Conservation (phyloP, 2,329 filamentous ascomycete genomes). For the Botrytis deweyae region DNA sequence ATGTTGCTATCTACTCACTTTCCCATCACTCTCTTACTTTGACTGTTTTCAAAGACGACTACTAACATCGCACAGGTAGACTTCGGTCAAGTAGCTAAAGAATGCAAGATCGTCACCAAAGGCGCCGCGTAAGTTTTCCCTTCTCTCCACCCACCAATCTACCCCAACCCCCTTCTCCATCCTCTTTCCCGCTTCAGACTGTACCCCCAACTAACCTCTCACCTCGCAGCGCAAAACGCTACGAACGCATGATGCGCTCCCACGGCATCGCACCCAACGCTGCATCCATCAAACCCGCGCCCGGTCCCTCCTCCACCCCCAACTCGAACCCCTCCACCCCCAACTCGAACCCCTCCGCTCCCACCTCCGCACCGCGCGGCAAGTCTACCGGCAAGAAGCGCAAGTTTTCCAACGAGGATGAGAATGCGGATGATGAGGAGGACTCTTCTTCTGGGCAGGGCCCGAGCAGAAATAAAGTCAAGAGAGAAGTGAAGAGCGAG, state of each 20-base stretch:
- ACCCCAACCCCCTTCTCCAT: background rate
- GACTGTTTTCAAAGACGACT: background rate
- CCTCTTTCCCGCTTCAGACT: background rate
- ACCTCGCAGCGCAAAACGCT: constrained; percentile 61
- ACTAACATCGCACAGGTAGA: constrained; percentile 52
- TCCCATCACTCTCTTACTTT: too few species aligned
- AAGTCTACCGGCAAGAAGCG: constrained; percentile 29
- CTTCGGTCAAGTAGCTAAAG: constrained; percentile 62
- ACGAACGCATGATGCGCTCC: constrained; percentile 63
- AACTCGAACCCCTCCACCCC: constrained; percentile 3
- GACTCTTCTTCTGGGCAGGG: constrained; percentile 1
- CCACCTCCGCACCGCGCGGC: constrained; percentile 9
- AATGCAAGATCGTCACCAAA: constrained; percentile 62
- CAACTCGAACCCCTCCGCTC: constrained; percentile 6
- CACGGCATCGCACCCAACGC: constrained; percentile 47
- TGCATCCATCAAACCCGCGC: constrained; percentile 31
- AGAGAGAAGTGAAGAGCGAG: constrained; percentile 2
- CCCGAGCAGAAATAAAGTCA: constrained; percentile 19
- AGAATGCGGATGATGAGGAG: constrained; percentile 32
- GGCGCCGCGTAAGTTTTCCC: constrained; percentile 63
- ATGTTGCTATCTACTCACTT: background rate
- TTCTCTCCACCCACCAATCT: background rate
- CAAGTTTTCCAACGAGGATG: constrained; percentile 29
- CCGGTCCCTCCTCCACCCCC: constrained; percentile 19
- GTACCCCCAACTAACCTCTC: background rate